These are phyloP conservation scores for Neoscytalidium dimidiatum DNA, from an alignment of 2,329 filamentous ascomycete species.

Conservation along the genomic window DNA sequence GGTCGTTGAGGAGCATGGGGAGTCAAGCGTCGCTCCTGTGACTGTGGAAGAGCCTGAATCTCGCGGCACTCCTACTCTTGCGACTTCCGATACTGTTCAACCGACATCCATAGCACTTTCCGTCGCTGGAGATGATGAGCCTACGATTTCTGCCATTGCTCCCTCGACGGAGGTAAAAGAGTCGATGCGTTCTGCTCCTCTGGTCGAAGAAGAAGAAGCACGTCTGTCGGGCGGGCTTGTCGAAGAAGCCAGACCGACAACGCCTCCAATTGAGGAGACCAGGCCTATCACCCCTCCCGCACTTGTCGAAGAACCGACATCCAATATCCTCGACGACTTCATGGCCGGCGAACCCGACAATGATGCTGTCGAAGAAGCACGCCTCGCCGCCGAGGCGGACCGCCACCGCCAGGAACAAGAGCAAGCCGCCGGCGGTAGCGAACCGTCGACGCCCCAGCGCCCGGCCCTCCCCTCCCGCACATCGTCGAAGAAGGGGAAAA, in stretches of 20 bases:
- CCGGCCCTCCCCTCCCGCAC: constrained; percentile 21
- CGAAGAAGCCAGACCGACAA: background rate
- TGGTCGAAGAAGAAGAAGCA: too few species aligned
- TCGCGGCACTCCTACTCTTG: too few species aligned
- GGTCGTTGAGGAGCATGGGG: too few species aligned
- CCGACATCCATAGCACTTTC: too few species aligned
- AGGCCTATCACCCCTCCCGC: background rate
- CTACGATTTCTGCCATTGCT: too few species aligned
- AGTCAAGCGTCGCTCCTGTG: background rate
- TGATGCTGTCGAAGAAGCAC: constrained; percentile 23
- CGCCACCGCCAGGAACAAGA: background rate
- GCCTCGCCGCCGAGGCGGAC: constrained; percentile 22
- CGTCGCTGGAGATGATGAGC: too few species aligned
- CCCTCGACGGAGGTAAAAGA: too few species aligned
- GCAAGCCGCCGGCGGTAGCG: constrained; percentile 12
- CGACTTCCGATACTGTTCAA: too few species aligned
- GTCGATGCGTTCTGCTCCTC: too few species aligned
- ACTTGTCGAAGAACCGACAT: background rate
- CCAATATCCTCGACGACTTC: constrained; percentile 25
- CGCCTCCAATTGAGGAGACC: background rate
- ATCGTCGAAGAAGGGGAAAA: constrained; percentile 27
- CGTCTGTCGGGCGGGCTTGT: background rate
- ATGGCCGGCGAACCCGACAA: constrained; percentile 29
- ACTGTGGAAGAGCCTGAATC: background rate
- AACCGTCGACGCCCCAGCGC: constrained; percentile 17